Percentiles rank a stretch among this genome's conserved stretches.
Conservation (phyloP, 1,284 basidiomycete species). For the Ustilago loliicola region DNA sequence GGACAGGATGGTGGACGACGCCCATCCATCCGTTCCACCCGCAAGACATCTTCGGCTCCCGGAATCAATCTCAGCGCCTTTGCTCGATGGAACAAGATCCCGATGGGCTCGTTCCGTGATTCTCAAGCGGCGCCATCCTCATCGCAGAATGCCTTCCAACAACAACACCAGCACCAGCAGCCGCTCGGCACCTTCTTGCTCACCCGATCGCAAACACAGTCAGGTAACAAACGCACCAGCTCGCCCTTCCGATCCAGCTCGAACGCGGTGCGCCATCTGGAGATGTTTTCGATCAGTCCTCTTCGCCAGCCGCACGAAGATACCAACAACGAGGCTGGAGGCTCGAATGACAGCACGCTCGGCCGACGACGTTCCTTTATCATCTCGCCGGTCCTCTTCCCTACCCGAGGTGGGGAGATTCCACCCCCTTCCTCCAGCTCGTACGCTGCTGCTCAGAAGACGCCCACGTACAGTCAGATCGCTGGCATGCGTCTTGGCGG, state of each 20-base stretch:
- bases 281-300: slow-evolving; percentile 52
- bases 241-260: slow-evolving; percentile 61
- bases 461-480: slow-evolving; percentile 40
- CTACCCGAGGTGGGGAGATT: slow-evolving; percentile 52
- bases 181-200: slow-evolving; percentile 60
- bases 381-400: slow-evolving; percentile 62
- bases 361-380: slow-evolving; percentile 52
- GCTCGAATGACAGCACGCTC: slow-evolving; percentile 23
- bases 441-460: slow-evolving; percentile 13
- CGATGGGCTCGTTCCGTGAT: slow-evolving; percentile 68
- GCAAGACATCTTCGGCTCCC: slow-evolving; percentile 31
- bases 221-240: slow-evolving; percentile 41
- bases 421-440: slow-evolving; percentile 41
- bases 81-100: slow-evolving; percentile 67
- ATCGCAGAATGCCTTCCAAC: slow-evolving; percentile 34
- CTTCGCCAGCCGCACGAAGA: slow-evolving; percentile 36
- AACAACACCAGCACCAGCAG: slow-evolving; percentile 38
- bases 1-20: slow-evolving; percentile 28
- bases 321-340: slow-evolving; percentile 22
- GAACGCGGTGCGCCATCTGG: slow-evolving; percentile 35
- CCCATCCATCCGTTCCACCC: slow-evolving; percentile 23
- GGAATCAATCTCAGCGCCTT: slow-evolving; percentile 64
- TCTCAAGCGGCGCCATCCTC: slow-evolving; percentile 46
- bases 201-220: slow-evolving; percentile 47
- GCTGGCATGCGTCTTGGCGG: slow-evolving; percentile 36